Conservation (phyloP, 148 eudicot species). For the Oxyria digyna region DNA sequence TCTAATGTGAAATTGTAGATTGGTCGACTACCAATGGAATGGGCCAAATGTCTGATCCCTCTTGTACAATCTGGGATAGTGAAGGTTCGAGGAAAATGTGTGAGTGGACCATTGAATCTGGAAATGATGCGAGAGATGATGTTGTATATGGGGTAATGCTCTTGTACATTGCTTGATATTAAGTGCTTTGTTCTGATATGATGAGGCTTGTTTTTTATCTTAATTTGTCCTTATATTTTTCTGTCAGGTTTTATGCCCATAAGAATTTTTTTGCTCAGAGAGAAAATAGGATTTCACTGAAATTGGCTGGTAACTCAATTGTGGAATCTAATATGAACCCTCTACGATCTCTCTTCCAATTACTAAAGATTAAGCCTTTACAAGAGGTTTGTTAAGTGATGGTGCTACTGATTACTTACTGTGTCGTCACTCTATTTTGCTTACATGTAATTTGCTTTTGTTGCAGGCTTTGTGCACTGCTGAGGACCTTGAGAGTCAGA, state of each 20-base stretch:
- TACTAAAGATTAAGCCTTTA: slow-evolving; percentile 27
- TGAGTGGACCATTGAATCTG: slow-evolving; percentile 41
- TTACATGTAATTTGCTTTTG: background rate
- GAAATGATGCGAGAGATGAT: slow-evolving; percentile 40
- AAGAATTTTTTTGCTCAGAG: slow-evolving; percentile 21
- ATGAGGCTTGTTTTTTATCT: background rate
- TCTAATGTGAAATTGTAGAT: slow-evolving; percentile 20
- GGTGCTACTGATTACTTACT: background rate
- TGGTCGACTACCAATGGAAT: slow-evolving; percentile 65
- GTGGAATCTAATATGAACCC: slow-evolving; percentile 32
- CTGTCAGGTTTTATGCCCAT: slow-evolving; percentile 37
- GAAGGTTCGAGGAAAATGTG: slow-evolving; percentile 45
- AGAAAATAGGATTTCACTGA: slow-evolving; percentile 25
- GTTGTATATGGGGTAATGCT: slow-evolving; percentile 44
- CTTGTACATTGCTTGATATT: background rate
- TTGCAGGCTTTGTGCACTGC: slow-evolving; percentile 3
- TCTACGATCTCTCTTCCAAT: slow-evolving; percentile 23
- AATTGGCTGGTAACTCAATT: slow-evolving; percentile 20
- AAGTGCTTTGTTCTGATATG: background rate
- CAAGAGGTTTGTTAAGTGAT: background rate
- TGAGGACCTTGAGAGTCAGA: background rate
- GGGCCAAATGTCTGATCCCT: slow-evolving; percentile 62
- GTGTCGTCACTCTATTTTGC: background rate
- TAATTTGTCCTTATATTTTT: background rate
- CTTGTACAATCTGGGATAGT: slow-evolving; percentile 49